Evolutionary conservation across 73 alveolate genomes (phyloP).

Genomic region (Halteria grandinella): DNA sequence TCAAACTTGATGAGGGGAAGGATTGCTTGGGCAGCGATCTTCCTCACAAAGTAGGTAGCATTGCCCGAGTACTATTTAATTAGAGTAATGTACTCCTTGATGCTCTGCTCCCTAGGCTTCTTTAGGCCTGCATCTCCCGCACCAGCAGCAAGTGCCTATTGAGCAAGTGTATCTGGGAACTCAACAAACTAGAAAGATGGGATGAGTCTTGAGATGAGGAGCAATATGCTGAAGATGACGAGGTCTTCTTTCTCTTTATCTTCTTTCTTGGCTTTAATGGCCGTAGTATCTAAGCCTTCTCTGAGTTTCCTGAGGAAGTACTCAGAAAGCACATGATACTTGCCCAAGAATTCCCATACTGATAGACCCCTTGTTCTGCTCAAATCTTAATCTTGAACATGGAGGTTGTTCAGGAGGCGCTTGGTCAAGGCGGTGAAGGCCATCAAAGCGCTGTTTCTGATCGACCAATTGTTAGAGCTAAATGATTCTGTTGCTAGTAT

Average conservation of each 20-base stretch:
- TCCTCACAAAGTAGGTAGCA: constrained; percentile 50
- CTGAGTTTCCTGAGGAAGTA: constrained; percentile 30
- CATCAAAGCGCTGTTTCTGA: constrained; percentile 54
- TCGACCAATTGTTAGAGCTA: constrained; percentile 31
- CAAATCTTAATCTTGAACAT: constrained; percentile 40
- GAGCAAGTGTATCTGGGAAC: not conserved
- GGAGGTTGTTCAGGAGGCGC: constrained; percentile 42
- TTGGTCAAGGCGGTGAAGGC: constrained; percentile 59
- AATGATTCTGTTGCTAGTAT: constrained; percentile 53
- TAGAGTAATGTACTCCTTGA: constrained; percentile 12
- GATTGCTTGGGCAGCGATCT: constrained; percentile 46
- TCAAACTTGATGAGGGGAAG: constrained; percentile 51
- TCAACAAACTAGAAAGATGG: constrained; percentile 29
- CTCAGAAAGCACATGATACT: constrained; percentile 15
- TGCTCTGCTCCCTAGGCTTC: no score
- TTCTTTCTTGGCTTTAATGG: not conserved
- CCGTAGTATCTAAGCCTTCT: not conserved
- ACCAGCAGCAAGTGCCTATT: no score
- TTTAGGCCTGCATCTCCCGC: no score
- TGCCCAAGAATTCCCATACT: constrained; percentile 35
- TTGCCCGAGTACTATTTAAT: constrained; percentile 27
- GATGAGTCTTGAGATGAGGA: constrained; percentile 31
- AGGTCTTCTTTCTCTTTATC: constrained; percentile 43
- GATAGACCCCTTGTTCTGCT: constrained; percentile 31
- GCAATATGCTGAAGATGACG: constrained; percentile 50